Base-by-base conservation (phyloP, 345 rosid genomes). In the Streptanthus diversifolius region DNA sequence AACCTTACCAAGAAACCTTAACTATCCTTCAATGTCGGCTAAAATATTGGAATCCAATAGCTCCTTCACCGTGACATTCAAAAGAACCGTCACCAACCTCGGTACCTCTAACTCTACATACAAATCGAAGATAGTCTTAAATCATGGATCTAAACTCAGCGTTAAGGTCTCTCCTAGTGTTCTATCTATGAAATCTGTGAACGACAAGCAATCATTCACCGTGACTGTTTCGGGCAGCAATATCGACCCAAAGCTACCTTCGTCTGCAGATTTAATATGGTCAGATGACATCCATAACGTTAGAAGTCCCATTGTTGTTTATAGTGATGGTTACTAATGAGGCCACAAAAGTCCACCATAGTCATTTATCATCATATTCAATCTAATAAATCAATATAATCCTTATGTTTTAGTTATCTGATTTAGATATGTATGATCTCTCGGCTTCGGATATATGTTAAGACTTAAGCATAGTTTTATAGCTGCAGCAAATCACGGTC, bases 71-170 rank as follows among this genome's bases (percentile, higher is more conserved):
- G 11, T 80, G 3, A 32, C n/a, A 7, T 81, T 86, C 51, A 67
- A 47, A 1, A 69, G 91, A 77, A 85, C 86, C 8, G 91, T 87
- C 5, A 87, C 88, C 6, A 89, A 89, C 65, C 75, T 84, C 1
- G 87, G 90, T 7, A 2, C 21, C 3, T 51, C 79, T 1, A 78
- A 76, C 71, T 82, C 88, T 5, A 82, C 68, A 43, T 89, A 87
- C 81, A 81, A 35, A 53, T 80, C 78, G 2, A 5, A 70, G 7
- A 21, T 82, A 4, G 25, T 71, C 0, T 1, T 22, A 6, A 30
- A n/a, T 39, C 8, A 47, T 2, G 67, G 53, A 0, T 5, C 27
- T 9, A 55, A 70, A 0, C 53, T 86, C 51, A 25, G 13, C 1
- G 35, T 69, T 2, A 14, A 35, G 47, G 70, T 66, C 8, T 13